Evolutionary conservation across 1,284 basidiomycete species (phyloP), one percentile per base, ranked within the genome.

Genomic region (Trametes versicolor): DNA sequence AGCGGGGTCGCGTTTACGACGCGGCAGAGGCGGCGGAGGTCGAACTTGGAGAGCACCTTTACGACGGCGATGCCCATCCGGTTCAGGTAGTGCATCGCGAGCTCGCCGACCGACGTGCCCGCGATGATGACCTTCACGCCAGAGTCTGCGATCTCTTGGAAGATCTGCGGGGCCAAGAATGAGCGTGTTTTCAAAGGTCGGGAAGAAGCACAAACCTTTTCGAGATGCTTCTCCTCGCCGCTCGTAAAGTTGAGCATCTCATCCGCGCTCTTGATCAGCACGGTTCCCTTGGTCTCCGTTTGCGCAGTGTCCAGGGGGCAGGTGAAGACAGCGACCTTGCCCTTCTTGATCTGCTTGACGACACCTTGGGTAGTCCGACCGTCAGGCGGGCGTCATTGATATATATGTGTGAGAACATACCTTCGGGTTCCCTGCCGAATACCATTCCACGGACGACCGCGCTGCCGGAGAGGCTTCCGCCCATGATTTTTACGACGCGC

Each of bases 281-380:
- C 98, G 2, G 98, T 99, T 54, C 98, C 98, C 80, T 99, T 99
- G 25, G 98, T 99, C 81, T 99, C 98, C 25, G 98, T 99, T 80
- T 99, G 98, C 17, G 95, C 87, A 64, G 96, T 89, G 77, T 99
- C 97, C 65, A 99, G 85, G 1, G 93, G 94, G 69, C 90, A 95
- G 0, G 97, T 99, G 82, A 93, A 99, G 62, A 99, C 94, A 7
- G 94, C 97, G 53, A 98, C 96, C 80, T 98, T 97, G 58, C 90
- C 94, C 72, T 90, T 90, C 63, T 81, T 83, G 10, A 88, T 91
- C 72, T 94, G 93, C 82, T 96, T 96, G 71, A 98, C 79, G 62
- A 87, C 84, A 52, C 94, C 93, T 94, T 9, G 13, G 2, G 23
- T 4, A 8, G 19, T 34, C n/a, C n/a, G n/a, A n/a, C n/a, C 7